Percentiles rank a stretch among this genome's conserved stretches.
Conservation (phyloP, 2,329 filamentous ascomycete genomes). For the Emericellopsis cladophorae region DNA sequence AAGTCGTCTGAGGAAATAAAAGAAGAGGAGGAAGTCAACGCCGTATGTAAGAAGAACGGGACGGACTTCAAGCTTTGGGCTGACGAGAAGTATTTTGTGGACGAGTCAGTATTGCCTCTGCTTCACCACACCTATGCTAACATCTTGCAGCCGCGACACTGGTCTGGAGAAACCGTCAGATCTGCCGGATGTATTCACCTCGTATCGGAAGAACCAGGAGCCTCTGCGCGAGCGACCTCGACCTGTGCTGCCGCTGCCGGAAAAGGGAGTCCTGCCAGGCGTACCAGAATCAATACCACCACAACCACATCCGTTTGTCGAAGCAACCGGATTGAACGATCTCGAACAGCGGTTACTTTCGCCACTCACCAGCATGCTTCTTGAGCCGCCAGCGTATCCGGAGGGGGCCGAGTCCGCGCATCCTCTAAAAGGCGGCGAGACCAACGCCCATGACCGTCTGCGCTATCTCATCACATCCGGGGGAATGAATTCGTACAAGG, state of each 20-base stretch:
- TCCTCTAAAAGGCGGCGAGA: slow-evolving; percentile 58
- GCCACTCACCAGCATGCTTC: slow-evolving; percentile 41
- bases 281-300: slow-evolving; percentile 42
- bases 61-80: slow-evolving; percentile 52
- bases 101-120: slow-evolving; percentile 49
- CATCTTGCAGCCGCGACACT: slow-evolving; percentile 46
- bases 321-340: slow-evolving; percentile 41
- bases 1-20: slow-evolving; percentile 55
- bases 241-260: slow-evolving; percentile 37
- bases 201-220: slow-evolving; percentile 61
- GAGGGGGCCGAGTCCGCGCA: slow-evolving; percentile 42
- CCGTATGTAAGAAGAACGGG: slow-evolving; percentile 35
- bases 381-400: slow-evolving; percentile 39
- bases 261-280: slow-evolving; percentile 37
- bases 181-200: slow-evolving; percentile 64
- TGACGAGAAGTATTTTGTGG: slow-evolving; percentile 69
- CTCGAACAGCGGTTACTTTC: slow-evolving; percentile 41
- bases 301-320: slow-evolving; percentile 49
- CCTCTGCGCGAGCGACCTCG: slow-evolving; percentile 56
- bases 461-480: slow-evolving; percentile 47
- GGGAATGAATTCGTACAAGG: slow-evolving; percentile 51
- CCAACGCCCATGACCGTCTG: slow-evolving; percentile 43
- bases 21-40: slow-evolving; percentile 46
- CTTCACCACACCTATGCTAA: not conserved
- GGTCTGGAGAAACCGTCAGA: slow-evolving; percentile 42